Evolutionary conservation across 73 alveolate genomes (phyloP).

Genomic region (Uronychia setigera): DNA sequence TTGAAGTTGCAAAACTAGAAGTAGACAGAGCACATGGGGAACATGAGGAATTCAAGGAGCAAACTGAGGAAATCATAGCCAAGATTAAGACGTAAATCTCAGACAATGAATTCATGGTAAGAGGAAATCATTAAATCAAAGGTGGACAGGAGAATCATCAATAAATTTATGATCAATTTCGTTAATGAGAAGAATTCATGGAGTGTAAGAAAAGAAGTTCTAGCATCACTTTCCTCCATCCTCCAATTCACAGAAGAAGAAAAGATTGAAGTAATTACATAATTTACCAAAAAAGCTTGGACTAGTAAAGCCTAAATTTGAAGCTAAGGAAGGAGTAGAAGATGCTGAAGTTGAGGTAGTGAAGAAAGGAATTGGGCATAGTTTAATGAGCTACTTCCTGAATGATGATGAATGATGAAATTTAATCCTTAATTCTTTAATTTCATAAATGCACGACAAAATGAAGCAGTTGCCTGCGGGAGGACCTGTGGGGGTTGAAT

Average conservation of each 20-base stretch:
- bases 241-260: conserved; percentile 37
- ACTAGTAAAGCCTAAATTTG: no score
- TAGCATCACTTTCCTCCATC: conserved; percentile 19
- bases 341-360: no score
- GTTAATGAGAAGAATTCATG: conserved; percentile 13
- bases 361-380: no score
- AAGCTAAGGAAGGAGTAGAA: no score
- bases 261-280: conserved; percentile 4
- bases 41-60: not conserved
- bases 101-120: not conserved
- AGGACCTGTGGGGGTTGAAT: no score
- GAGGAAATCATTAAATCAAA: not conserved
- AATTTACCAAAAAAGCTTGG: no score
- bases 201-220: conserved; percentile 14
- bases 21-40: not conserved
- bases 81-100: not conserved
- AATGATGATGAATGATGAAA: no score
- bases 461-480: no score
- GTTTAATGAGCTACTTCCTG: no score
- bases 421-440: no score
- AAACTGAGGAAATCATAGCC: not conserved
- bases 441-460: no score
- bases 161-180: conserved; percentile 31
- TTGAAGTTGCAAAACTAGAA: not conserved
- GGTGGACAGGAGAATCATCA: conserved; percentile 48